A percentile compares a stretch with the other conserved stretches of the same genome.
These are phyloP conservation scores for Canna indica DNA, from an alignment of 176 grass and related monocot genomes.

Conservation along the genomic window DNA sequence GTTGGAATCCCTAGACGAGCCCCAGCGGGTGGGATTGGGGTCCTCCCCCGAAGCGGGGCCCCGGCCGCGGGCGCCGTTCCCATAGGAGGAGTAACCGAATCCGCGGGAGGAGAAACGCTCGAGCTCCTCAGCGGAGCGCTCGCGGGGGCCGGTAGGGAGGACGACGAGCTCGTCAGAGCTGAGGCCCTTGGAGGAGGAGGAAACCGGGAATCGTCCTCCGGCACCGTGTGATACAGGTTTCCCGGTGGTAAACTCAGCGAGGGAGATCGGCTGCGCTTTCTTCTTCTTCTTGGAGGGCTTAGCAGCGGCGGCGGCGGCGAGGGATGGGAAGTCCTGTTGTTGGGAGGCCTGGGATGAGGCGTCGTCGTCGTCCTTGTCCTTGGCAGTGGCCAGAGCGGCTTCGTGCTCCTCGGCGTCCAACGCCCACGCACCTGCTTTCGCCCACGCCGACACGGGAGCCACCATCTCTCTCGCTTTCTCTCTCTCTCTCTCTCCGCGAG, in stretches of 20 bases:
- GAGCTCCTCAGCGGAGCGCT: slow-evolving; percentile 47
- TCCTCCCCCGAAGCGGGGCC: neutral
- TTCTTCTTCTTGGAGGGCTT: slow-evolving; percentile 53
- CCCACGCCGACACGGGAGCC: slow-evolving; percentile 49
- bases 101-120: slow-evolving; percentile 23
- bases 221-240: slow-evolving; percentile 24
- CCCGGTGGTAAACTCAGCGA: slow-evolving; percentile 29
- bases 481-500: neutral
- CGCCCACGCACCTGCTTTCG: slow-evolving; percentile 50
- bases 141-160: slow-evolving; percentile 42
- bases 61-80: slow-evolving; percentile 13
- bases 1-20: slow-evolving; percentile 25
- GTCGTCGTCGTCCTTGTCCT: neutral
- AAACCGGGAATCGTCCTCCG: neutral
- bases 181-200: slow-evolving; percentile 22
- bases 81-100: slow-evolving; percentile 17
- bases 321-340: slow-evolving; percentile 37
- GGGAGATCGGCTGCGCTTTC: slow-evolving; percentile 34
- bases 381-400: neutral
- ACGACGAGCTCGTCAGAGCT: slow-evolving; percentile 7
- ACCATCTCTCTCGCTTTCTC: slow-evolving; percentile 1
- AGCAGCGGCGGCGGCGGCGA: slow-evolving; percentile 31
- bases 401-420: slow-evolving; percentile 53
- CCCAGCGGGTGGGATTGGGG: neutral
- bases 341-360: slow-evolving; percentile 1